These are phyloP conservation scores for Hypoxylon perforatum DNA, from an alignment of 495 filamentous ascomycete species.

Conservation along the genomic window DNA sequence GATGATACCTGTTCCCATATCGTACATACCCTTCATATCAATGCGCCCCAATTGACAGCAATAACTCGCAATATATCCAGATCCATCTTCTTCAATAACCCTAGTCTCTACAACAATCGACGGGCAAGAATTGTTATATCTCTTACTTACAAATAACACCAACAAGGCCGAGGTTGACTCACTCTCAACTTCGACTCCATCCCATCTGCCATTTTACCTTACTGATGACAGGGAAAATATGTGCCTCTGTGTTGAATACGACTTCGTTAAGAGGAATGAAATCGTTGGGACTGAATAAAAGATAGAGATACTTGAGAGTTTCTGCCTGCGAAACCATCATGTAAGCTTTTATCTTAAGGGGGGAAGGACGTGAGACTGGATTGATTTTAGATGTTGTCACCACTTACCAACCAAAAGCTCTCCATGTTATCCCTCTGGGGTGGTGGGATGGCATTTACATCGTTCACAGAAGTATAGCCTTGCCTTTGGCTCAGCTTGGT, in stretches of 20 bases:
- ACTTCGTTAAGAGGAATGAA: slow-evolving; percentile 71
- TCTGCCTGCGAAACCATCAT: slow-evolving; percentile 64
- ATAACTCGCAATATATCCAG: too few species aligned
- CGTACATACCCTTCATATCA: too few species aligned
- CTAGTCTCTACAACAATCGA: too few species aligned
- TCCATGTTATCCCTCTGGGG: slow-evolving; percentile 73
- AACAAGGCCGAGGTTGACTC: too few species aligned
- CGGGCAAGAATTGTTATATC: too few species aligned
- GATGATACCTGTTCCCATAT: too few species aligned
- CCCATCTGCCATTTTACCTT: slow-evolving; percentile 33
- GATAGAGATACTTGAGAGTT: slow-evolving; percentile 85
- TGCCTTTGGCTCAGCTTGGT: slow-evolving; percentile 59
- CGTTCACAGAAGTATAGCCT: slow-evolving; percentile 73
- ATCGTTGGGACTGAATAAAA: slow-evolving; percentile 76
- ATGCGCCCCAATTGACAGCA: too few species aligned
- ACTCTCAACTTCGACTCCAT: slow-evolving; percentile 25
- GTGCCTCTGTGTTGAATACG: slow-evolving; percentile 84
- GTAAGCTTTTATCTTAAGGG: slow-evolving; percentile 14
- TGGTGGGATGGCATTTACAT: slow-evolving; percentile 67
- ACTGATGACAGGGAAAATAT: slow-evolving; percentile 67
- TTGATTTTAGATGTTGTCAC: neutral
- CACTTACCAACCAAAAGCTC: slow-evolving; percentile 77
- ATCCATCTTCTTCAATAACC: too few species aligned
- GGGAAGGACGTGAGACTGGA: neutral
- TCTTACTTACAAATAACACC: too few species aligned